Conservation (phyloP, 176 grass and related monocot genomes). For the bread wheat (Triticum aestivum) region DNA sequence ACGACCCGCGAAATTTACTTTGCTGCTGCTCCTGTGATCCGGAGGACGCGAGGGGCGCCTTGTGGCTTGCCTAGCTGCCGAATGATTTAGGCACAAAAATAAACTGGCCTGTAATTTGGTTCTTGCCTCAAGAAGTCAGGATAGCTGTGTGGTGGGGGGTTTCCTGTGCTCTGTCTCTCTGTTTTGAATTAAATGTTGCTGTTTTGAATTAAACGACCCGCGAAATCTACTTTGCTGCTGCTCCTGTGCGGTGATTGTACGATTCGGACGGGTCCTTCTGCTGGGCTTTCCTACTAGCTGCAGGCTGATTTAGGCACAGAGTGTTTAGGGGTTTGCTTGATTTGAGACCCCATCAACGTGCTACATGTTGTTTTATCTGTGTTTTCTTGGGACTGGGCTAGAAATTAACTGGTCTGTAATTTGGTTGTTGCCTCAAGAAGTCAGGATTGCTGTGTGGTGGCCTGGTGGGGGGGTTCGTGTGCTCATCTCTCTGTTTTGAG, state of each 20-base stretch:
- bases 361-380: neutral
- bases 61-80: neutral
- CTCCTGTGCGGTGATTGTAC: too few relatives aligned
- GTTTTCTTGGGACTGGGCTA: neutral
- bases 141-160: too few relatives aligned
- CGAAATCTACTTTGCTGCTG: too few relatives aligned
- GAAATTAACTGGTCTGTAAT: neutral
- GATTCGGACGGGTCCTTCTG: too few relatives aligned
- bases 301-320: neutral
- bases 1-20: neutral
- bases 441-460: neutral
- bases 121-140: too few relatives aligned
- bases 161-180: too few relatives aligned
- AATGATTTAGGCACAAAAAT: neutral
- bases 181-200: too few relatives aligned
- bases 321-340: neutral
- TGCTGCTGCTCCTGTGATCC: neutral
- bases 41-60: neutral
- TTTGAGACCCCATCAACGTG: neutral
- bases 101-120: too few relatives aligned
- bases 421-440: neutral
- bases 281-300: too few relatives aligned
- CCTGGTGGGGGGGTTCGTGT: neutral
- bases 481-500: neutral
- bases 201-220: too few relatives aligned